These are phyloP conservation scores for Aureobasidium sp. DNA, from an alignment of 2,329 filamentous ascomycete genomes.

Conservation along the genomic window DNA sequence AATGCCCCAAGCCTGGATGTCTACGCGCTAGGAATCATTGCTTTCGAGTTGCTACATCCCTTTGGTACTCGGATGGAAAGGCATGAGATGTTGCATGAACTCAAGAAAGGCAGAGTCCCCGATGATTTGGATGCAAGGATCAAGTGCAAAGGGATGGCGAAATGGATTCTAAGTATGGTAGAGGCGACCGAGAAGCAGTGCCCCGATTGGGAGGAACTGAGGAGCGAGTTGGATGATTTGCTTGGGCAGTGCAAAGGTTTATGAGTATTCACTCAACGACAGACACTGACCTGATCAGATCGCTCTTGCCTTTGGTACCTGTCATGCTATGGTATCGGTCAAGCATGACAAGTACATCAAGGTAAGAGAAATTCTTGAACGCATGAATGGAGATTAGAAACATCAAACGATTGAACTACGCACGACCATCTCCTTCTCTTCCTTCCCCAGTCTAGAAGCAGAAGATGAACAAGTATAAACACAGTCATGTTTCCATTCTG, in stretches of 20 bases:
- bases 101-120: slow-evolving; percentile 27
- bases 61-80: slow-evolving; percentile 40
- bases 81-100: slow-evolving; percentile 24
- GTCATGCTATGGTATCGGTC: too few relatives aligned
- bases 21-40: slow-evolving; percentile 52
- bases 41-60: slow-evolving; percentile 51
- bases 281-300: not conserved
- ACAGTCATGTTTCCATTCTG: too few relatives aligned
- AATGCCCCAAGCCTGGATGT: slow-evolving; percentile 49
- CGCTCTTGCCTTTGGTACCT: not conserved
- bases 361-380: too few relatives aligned
- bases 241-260: not conserved
- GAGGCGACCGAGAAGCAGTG: slow-evolving; percentile 22
- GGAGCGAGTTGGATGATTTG: not conserved
- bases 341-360: too few relatives aligned
- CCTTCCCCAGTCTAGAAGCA: too few relatives aligned
- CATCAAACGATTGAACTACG: too few relatives aligned
- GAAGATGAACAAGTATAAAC: too few relatives aligned
- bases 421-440: too few relatives aligned
- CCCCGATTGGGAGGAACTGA: slow-evolving; percentile 25
- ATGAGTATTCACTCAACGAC: not conserved
- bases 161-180: slow-evolving; percentile 26
- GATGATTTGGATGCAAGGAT: slow-evolving; percentile 20
- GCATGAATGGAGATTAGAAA: too few relatives aligned
- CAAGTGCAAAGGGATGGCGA: slow-evolving; percentile 18